A percentile compares a stretch with the other conserved stretches of the same genome.
Evolutionary conservation across 257 asterid species (phyloP).

Genomic region (Cordia subcordata): DNA sequence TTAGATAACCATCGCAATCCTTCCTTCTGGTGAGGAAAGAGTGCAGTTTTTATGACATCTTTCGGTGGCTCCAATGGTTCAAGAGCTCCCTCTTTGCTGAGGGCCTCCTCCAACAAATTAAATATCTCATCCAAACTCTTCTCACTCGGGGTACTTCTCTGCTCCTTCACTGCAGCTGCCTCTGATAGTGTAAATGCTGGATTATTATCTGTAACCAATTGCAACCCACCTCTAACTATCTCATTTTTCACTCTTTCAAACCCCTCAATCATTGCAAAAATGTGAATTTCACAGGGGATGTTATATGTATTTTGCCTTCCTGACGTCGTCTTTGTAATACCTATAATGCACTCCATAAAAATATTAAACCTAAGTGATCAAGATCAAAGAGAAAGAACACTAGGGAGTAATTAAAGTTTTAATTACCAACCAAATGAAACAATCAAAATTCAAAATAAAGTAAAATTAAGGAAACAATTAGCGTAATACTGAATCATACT

Average conservation of each 20-base stretch:
- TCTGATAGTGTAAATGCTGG: constrained; percentile 52
- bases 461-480: too few relatives aligned
- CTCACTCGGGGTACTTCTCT: constrained; percentile 26
- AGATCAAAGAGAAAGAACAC: neutral
- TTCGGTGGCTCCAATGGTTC: constrained; percentile 70
- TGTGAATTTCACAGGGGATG: constrained; percentile 75
- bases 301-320: constrained; percentile 35
- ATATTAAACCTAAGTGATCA: neutral
- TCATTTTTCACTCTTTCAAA: constrained; percentile 42
- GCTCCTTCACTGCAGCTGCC: constrained; percentile 48
- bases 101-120: constrained; percentile 51
- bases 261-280: constrained; percentile 49
- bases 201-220: constrained; percentile 38
- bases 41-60: constrained; percentile 46
- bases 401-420: neutral
- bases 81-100: constrained; percentile 35
- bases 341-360: constrained; percentile 32
- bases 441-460: too few relatives aligned
- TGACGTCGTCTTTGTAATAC: constrained; percentile 51
- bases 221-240: constrained; percentile 46
- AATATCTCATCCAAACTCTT: constrained; percentile 74
- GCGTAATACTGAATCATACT: too few relatives aligned
- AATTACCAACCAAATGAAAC: neutral
- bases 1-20: constrained; percentile 74
- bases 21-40: constrained; percentile 73